Evolutionary conservation across 2,329 filamentous ascomycete species (phyloP), one percentile per base, ranked within the genome.

Genomic region (Geosmithia putterillii): DNA sequence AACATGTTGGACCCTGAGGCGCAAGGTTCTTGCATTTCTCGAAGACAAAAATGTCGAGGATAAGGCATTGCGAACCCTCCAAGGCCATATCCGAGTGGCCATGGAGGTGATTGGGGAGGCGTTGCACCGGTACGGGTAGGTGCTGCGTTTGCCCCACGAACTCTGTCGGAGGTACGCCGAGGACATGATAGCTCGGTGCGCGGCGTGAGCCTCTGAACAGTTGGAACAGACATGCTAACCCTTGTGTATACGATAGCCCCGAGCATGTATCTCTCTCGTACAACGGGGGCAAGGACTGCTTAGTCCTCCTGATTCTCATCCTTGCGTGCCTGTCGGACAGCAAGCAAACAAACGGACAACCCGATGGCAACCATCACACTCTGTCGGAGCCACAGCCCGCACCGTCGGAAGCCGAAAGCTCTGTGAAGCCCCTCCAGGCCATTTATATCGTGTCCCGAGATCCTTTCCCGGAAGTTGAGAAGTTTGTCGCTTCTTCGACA

Each of bases 221-320:
- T 21, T 38, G 14, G 41, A 22, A 15, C 21, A 17, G n/a, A 20
- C n/a, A 22, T 17, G 45, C 42, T 36, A 38, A 34, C 32, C 34
- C 18, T n/a, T 34, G 28, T 42, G 44, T 19, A 14, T 15, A 36
- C 7, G 15, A 47, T 54, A 92, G 86, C 46, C 74, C 83, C 48
- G 73, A 82, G 46, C 75, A 94, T 57, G 73, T 96, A 47, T 87
- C 89, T 5, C 71, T 96, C 50, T 94, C 90, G 45, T 98, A 95
- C 66, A 98, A 98, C 55, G 92, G 92, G 57, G 92, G 92, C 47
- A 98, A 98, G 63, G 92, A 96, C 71, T 96, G 90, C 56, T 82
- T 96, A 17, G 89, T 96, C 43, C 79, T 96, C 17, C 73, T 96
- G 7, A 75, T 95, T 55, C 71, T 96, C 50, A 86, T 95, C 57